These are phyloP conservation scores for Saturnispora silvae DNA, from an alignment of 805 yeast species.

Conservation along the genomic window DNA sequence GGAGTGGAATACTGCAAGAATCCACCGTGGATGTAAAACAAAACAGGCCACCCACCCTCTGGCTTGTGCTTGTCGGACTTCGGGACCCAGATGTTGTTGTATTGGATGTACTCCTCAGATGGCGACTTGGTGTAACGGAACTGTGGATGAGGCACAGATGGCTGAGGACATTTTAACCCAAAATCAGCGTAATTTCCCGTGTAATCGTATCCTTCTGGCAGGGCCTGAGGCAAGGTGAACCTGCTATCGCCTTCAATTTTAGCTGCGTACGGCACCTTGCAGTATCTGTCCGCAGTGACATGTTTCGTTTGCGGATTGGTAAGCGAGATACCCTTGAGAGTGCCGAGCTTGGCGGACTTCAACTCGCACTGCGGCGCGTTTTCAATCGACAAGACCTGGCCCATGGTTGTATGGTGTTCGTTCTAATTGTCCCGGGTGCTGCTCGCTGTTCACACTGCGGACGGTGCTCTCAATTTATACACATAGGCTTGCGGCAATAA, in stretches of 20 bases:
- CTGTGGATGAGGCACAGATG: conserved; percentile 22
- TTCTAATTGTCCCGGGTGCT: too few relatives aligned
- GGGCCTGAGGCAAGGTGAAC: conserved; percentile 22
- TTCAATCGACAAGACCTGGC: conserved; percentile 18
- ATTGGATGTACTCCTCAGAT: conserved; percentile 26
- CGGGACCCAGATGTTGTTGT: conserved; percentile 32
- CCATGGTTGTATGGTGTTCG: too few relatives aligned
- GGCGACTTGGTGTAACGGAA: conserved; percentile 19
- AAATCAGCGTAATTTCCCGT: conserved; percentile 29
- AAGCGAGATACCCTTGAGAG: conserved; percentile 21
- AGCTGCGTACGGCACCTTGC: conserved; percentile 27
- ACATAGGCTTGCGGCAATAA: background rate
- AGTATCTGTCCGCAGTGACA: conserved; percentile 19
- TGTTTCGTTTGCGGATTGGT: conserved; percentile 13
- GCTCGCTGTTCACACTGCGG: too few relatives aligned
- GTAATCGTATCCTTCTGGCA: conserved; percentile 28
- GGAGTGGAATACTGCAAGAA: conserved; percentile 30
- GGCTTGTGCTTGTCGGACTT: conserved; percentile 24
- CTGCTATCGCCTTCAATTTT: conserved; percentile 26
- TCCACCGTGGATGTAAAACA: conserved; percentile 34
- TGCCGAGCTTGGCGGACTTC: conserved; percentile 18
- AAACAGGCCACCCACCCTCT: conserved; percentile 33
- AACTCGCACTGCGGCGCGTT: conserved; percentile 13
- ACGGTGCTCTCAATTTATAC: too few relatives aligned
- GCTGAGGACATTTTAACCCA: conserved; percentile 31